These are phyloP conservation scores for Cryptosporidium felis DNA, from an alignment of 169 alveolate genomes.

Conservation along the genomic window DNA sequence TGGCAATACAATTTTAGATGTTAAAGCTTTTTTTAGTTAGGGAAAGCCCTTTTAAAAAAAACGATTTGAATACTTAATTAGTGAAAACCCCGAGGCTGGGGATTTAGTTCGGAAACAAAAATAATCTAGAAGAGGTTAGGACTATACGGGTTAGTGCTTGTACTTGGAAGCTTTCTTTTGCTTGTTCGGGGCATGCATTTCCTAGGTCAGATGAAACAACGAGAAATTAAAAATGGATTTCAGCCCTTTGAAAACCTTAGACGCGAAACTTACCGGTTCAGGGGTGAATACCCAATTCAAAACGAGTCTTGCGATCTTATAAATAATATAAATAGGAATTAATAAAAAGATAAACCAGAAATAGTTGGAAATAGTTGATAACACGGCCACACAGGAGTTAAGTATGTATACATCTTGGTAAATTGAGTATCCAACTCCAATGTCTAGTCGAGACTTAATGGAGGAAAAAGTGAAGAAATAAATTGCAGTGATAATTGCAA, in stretches of 20 bases:
- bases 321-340: conserved; percentile 52
- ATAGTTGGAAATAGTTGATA: conserved; percentile 33
- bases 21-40: no score
- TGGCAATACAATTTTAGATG: no score
- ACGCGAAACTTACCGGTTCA: conserved; percentile 73
- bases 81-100: no score
- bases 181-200: conserved; percentile 18
- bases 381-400: conserved; percentile 32
- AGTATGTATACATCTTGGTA: conserved; percentile 68
- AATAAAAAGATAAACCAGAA: conserved; percentile 51
- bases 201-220: not conserved
- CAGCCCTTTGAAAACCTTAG: no score
- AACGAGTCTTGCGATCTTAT: not conserved
- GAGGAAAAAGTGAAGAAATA: conserved; percentile 38
- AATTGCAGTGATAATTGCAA: conserved; percentile 1
- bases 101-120: no score
- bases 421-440: conserved; percentile 59
- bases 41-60: no score
- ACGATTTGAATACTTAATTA: no score
- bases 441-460: conserved; percentile 34
- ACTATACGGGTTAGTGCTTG: no score
- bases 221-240: no score
- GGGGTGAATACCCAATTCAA: conserved; percentile 72
- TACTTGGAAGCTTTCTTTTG: not conserved
- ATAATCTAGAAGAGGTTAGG: no score